Evolutionary conservation across 2,329 filamentous ascomycete species (phyloP).

Genomic region (Penicillium sumatraense): DNA sequence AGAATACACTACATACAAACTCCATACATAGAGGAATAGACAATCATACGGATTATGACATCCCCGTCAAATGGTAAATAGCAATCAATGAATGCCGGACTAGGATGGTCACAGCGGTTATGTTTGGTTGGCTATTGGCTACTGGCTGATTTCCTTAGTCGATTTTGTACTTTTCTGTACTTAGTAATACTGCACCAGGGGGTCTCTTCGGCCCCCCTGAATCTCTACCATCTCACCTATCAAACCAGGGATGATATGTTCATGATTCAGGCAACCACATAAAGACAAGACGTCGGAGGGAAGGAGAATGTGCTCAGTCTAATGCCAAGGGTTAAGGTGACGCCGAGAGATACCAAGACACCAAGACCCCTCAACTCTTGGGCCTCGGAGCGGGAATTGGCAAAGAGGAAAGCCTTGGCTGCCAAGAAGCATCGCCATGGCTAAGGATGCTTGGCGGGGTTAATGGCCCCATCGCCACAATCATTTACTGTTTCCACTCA

Average conservation of each 20-base stretch:
- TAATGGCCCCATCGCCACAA: not conserved
- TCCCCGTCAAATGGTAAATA: not conserved
- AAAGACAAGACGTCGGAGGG: not conserved
- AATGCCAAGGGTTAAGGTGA: not conserved
- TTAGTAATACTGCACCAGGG: too few species aligned
- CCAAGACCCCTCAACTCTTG: constrained; percentile 21
- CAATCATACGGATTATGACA: too few species aligned
- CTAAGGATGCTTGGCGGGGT: constrained; percentile 22
- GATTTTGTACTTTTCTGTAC: too few species aligned
- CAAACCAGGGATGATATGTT: not conserved
- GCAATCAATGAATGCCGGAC: not conserved
- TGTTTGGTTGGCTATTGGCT: not conserved
- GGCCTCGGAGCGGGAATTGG: constrained; percentile 31
- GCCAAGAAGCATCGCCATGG: constrained; percentile 28
- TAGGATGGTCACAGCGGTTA: not conserved
- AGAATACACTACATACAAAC: not conserved
- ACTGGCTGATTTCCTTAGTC: not conserved
- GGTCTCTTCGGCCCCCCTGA: too few species aligned
- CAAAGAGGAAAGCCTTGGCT: constrained; percentile 33
- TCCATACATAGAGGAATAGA: too few species aligned
- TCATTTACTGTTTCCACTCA: constrained; percentile 1
- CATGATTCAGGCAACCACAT: constrained; percentile 13
- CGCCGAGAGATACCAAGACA: constrained; percentile 4
- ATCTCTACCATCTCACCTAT: not conserved
- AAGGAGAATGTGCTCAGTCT: constrained; percentile 1